Evolutionary conservation across 2,329 filamentous ascomycete genomes (phyloP).

Genomic region (Xenoacremonium recifei): DNA sequence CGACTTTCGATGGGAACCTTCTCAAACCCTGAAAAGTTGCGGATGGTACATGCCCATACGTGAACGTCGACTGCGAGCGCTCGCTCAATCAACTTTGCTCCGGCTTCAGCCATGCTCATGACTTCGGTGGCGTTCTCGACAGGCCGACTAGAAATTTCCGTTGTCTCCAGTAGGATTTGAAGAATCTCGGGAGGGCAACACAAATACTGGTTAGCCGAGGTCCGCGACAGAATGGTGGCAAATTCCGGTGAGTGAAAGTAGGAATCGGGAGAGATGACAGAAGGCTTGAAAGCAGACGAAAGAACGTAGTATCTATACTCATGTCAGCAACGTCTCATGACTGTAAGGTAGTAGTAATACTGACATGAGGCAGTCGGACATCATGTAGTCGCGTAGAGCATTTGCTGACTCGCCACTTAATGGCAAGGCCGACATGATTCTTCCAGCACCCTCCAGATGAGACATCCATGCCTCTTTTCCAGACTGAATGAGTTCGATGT

Average conservation of each 20-base stretch:
- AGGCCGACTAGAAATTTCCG: slow-evolving; percentile 34
- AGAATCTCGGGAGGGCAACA: slow-evolving; percentile 44
- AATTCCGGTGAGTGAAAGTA: slow-evolving; percentile 35
- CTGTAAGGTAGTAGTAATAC: slow-evolving; percentile 15
- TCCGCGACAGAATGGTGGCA: slow-evolving; percentile 33
- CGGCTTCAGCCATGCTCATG: slow-evolving; percentile 24
- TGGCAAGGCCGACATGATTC: slow-evolving; percentile 40
- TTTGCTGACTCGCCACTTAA: slow-evolving; percentile 30
- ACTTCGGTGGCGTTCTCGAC: slow-evolving; percentile 19
- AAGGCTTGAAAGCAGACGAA: slow-evolving; percentile 40
- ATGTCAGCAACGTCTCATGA: neutral
- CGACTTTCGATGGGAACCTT: slow-evolving; percentile 33
- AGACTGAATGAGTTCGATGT: slow-evolving; percentile 48
- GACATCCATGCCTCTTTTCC: slow-evolving; percentile 45
- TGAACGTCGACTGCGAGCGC: slow-evolving; percentile 39
- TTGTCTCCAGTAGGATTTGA: slow-evolving; percentile 40
- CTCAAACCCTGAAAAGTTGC: slow-evolving; percentile 32
- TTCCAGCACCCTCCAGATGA: slow-evolving; percentile 44
- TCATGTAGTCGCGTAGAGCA: slow-evolving; percentile 40
- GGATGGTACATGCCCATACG: slow-evolving; percentile 37
- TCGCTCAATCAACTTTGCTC: slow-evolving; percentile 31
- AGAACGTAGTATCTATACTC: slow-evolving; percentile 40
- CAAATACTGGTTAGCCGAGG: slow-evolving; percentile 42
- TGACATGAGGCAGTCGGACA: slow-evolving; percentile 46
- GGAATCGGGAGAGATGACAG: slow-evolving; percentile 25